phyloP scores from a whole-genome alignment of 331 rosid genomes.

The Spiraea crenata region DNA sequence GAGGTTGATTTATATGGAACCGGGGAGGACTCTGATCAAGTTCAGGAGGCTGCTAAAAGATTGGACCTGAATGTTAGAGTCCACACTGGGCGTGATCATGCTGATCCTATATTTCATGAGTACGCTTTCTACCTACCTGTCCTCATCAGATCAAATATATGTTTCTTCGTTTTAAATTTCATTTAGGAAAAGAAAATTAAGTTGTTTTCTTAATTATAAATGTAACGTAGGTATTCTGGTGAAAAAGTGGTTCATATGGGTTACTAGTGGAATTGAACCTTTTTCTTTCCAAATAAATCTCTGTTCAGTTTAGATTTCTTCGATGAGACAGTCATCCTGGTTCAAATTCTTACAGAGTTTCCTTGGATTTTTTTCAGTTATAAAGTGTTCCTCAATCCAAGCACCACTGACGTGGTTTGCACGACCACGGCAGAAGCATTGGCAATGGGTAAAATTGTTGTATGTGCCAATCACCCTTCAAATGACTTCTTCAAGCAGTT shows the following conservation, averaged over 20 bases:
- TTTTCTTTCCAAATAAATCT: neutral
- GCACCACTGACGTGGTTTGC: conserved; percentile 95
- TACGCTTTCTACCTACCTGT: conserved; percentile 36
- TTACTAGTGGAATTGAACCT: neutral
- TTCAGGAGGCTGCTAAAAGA: conserved; percentile 59
- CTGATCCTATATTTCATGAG: conserved; percentile 80
- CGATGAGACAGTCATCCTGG: conserved; percentile 1
- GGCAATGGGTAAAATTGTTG: conserved; percentile 89
- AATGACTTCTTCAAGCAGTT: conserved; percentile 93
- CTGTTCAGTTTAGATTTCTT: neutral
- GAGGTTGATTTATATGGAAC: conserved; percentile 89
- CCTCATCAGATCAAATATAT: neutral
- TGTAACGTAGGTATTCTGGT: neutral
- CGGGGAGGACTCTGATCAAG: conserved; percentile 82
- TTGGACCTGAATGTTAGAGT: conserved; percentile 61
- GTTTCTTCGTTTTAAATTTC: neutral
- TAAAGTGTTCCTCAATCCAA: conserved; percentile 87
- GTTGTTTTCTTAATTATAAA: neutral
- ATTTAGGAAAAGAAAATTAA: neutral
- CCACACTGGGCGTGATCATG: conserved; percentile 83
- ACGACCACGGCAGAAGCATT: conserved; percentile 93
- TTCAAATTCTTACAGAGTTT: neutral
- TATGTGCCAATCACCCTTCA: conserved; percentile 84
- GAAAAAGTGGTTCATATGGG: neutral
- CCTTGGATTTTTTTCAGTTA: conserved; percentile 46